A percentile compares a stretch with the other conserved stretches of the same genome.
phyloP scores from a whole-genome alignment of 352 stramenopile genomes.

The Globisporangium rhizosaccharum region DNA sequence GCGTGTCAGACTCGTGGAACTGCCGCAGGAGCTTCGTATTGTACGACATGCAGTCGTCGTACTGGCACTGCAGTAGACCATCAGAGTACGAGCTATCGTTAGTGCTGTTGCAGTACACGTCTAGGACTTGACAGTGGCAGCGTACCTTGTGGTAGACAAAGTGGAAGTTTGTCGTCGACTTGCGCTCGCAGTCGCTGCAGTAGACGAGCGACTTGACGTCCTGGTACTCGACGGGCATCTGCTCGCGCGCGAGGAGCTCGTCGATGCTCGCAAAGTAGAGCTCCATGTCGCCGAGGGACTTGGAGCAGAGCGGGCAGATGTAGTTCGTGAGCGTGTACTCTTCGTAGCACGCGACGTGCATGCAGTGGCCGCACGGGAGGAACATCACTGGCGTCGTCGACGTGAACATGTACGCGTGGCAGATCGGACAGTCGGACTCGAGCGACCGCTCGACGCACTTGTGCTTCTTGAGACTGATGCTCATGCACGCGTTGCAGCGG shows the following conservation, averaged over 20 bases:
- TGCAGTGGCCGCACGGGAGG: conserved; percentile 94
- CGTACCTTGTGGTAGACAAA: conserved; percentile 86
- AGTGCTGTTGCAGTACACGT: not conserved
- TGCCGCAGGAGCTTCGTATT: conserved; percentile 83
- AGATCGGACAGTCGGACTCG: conserved; percentile 95
- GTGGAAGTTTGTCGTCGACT: conserved; percentile 79
- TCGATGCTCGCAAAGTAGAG: conserved; percentile 86
- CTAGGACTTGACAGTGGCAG: no score
- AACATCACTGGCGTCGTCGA: conserved; percentile 94
- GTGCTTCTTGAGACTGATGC: conserved; percentile 85
- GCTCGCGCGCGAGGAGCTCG: conserved; percentile 71
- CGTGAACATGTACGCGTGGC: conserved; percentile 94
- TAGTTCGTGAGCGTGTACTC: conserved; percentile 93
- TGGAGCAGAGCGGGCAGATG: conserved; percentile 93
- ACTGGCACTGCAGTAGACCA: conserved; percentile 55
- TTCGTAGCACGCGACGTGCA: conserved; percentile 95
- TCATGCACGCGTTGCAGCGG: conserved; percentile 97
- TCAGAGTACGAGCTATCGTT: no score
- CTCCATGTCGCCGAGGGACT: conserved; percentile 93
- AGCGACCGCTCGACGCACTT: conserved; percentile 94
- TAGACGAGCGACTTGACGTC: conserved; percentile 74
- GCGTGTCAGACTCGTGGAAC: conserved; percentile 44
- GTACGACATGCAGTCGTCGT: conserved; percentile 74
- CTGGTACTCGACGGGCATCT: conserved; percentile 75
- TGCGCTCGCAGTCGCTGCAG: conserved; percentile 84